phyloP scores from a whole-genome alignment of 495 filamentous ascomycete species.

The Poronia punctata region DNA sequence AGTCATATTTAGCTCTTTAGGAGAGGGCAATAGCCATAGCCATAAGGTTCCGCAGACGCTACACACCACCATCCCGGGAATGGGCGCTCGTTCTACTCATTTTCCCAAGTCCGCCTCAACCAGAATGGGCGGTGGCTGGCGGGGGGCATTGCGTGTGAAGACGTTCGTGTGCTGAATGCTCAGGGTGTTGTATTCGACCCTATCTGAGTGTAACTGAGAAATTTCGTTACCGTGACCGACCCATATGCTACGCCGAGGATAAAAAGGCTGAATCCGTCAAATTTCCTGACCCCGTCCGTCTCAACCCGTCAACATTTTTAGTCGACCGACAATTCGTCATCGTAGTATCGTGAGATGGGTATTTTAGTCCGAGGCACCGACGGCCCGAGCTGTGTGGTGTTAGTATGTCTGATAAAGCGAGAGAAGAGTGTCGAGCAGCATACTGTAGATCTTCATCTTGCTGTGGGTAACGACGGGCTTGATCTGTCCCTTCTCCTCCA shows the following conservation, averaged over 20 bases:
- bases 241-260: slow-evolving; percentile 30
- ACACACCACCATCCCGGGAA: too few relatives aligned
- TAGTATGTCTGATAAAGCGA: slow-evolving; percentile 20
- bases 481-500: slow-evolving; percentile 97
- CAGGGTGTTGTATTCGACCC: slow-evolving; percentile 25
- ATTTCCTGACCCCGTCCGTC: slow-evolving; percentile 23
- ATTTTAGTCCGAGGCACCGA: slow-evolving; percentile 51
- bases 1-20: too few relatives aligned
- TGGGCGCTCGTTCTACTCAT: too few relatives aligned
- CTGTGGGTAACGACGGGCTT: slow-evolving; percentile 96
- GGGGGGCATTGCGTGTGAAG: slow-evolving; percentile 5
- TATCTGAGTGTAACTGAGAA: slow-evolving; percentile 28
- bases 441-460: slow-evolving; percentile 98
- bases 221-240: slow-evolving; percentile 26
- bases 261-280: slow-evolving; percentile 26
- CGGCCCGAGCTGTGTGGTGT: slow-evolving; percentile 50
- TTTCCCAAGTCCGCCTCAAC: too few relatives aligned
- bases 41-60: too few relatives aligned
- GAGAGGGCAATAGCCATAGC: too few relatives aligned
- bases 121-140: slow-evolving; percentile 20
- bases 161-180: slow-evolving; percentile 17
- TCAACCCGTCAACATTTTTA: slow-evolving; percentile 18
- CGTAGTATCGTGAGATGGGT: slow-evolving; percentile 29
- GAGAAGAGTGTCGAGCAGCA: slow-evolving; percentile 26
- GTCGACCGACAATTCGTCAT: slow-evolving; percentile 22